Conservation (phyloP, 2,329 filamentous ascomycete species). For the Beauveria sp. region DNA sequence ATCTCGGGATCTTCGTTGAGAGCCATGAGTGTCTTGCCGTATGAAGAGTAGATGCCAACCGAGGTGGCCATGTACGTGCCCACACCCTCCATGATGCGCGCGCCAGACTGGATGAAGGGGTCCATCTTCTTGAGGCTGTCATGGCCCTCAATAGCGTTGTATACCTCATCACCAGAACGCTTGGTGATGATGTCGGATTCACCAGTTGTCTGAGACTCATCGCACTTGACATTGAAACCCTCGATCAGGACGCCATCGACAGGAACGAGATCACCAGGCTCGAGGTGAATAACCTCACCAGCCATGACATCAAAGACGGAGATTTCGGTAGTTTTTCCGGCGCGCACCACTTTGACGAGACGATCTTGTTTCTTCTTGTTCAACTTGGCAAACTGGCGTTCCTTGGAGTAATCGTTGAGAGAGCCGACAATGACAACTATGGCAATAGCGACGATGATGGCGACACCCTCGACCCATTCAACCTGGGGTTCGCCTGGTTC, state of each 20-base stretch:
- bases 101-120: constrained; percentile 78
- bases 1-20: constrained; percentile 67
- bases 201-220: constrained; percentile 72
- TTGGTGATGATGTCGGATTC: constrained; percentile 72
- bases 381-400: constrained; percentile 68
- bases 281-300: constrained; percentile 65
- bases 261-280: constrained; percentile 66
- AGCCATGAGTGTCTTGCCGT: constrained; percentile 68
- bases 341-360: constrained; percentile 62
- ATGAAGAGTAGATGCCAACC: constrained; percentile 65
- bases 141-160: constrained; percentile 57
- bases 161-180: constrained; percentile 58
- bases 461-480: constrained; percentile 76
- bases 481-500: constrained; percentile 44
- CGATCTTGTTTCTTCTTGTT: constrained; percentile 76
- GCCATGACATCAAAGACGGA: constrained; percentile 62
- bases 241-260: constrained; percentile 67
- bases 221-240: constrained; percentile 67
- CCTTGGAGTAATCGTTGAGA: constrained; percentile 73
- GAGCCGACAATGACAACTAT: constrained; percentile 73
- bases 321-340: constrained; percentile 61
- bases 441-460: constrained; percentile 70
- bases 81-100: constrained; percentile 69
- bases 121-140: constrained; percentile 65
- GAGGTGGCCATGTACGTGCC: constrained; percentile 69